These are phyloP conservation scores for Pythium diclinum DNA, from an alignment of 352 stramenopile species.

Conservation along the genomic window DNA sequence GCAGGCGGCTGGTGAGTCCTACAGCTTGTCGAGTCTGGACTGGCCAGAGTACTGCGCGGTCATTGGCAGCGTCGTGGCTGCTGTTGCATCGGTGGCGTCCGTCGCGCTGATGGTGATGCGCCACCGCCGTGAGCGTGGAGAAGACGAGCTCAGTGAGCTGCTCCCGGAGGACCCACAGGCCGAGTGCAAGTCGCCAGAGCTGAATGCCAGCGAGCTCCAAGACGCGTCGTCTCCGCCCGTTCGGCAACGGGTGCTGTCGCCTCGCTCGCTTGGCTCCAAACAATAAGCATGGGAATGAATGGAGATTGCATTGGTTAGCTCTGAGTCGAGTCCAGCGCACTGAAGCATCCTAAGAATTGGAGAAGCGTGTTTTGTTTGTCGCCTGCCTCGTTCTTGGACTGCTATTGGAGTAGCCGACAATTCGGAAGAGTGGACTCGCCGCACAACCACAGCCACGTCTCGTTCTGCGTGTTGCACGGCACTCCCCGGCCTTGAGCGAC, in stretches of 20 bases:
- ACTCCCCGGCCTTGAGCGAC: too few relatives aligned
- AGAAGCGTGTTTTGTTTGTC: too few relatives aligned
- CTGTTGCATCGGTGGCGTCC: slow-evolving; percentile 39
- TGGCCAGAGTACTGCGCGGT: slow-evolving; percentile 54
- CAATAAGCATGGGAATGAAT: background rate
- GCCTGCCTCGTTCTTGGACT: too few relatives aligned
- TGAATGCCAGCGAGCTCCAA: background rate
- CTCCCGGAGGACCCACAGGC: slow-evolving; percentile 18
- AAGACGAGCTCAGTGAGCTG: slow-evolving; percentile 37
- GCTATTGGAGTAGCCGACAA: too few relatives aligned
- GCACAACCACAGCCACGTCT: too few relatives aligned
- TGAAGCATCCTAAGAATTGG: too few relatives aligned
- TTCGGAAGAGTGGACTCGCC: too few relatives aligned
- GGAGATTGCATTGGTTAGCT: background rate
- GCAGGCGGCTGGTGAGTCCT: slow-evolving; percentile 51
- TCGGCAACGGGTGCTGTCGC: slow-evolving; percentile 28
- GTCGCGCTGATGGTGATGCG: slow-evolving; percentile 54
- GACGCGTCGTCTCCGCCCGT: slow-evolving; percentile 9
- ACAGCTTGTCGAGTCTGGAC: slow-evolving; percentile 52
- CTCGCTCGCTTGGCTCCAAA: background rate
- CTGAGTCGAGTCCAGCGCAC: too few relatives aligned
- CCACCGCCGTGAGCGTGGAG: slow-evolving; percentile 10
- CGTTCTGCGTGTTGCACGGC: too few relatives aligned
- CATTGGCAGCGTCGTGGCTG: slow-evolving; percentile 54
- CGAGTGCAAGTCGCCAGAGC: slow-evolving; percentile 17